Percentiles rank a stretch among this genome's conserved stretches.
Evolutionary conservation across 164 flowering plant genomes (phyloP).

Genomic region (Piper longum): DNA sequence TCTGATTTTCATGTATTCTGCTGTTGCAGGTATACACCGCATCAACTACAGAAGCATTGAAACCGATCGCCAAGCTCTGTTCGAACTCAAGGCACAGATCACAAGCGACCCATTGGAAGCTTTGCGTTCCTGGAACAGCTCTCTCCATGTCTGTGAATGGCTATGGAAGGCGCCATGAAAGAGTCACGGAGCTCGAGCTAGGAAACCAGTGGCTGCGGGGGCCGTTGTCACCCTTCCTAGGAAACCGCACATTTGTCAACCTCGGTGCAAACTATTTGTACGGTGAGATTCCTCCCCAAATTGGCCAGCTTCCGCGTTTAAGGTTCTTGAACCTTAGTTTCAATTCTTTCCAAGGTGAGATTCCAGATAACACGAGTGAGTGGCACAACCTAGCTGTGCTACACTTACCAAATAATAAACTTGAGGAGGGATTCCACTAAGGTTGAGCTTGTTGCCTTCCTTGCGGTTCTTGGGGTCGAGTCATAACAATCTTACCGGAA

Average conservation of each 20-base stretch:
- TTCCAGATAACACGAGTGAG: slow-evolving; percentile 18
- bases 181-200: slow-evolving; percentile 22
- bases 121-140: slow-evolving; percentile 11
- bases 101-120: slow-evolving; percentile 8
- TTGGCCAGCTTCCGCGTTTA: slow-evolving; percentile 21
- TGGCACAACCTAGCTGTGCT: slow-evolving; percentile 13
- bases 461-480: slow-evolving; percentile 15
- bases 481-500: slow-evolving; percentile 20
- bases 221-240: slow-evolving; percentile 24
- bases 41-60: background rate
- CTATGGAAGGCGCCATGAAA: slow-evolving; percentile 7
- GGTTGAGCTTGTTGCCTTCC: slow-evolving; percentile 14
- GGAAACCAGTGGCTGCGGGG: slow-evolving; percentile 8
- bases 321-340: slow-evolving; percentile 17
- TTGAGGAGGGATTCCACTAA: slow-evolving; percentile 25
- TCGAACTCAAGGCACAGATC: slow-evolving; percentile 8
- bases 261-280: slow-evolving; percentile 21
- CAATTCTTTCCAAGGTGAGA: slow-evolving; percentile 19
- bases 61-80: slow-evolving; percentile 11
- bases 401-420: slow-evolving; percentile 15
- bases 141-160: slow-evolving; percentile 8
- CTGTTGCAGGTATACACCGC: too few species aligned
- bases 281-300: slow-evolving; percentile 21
- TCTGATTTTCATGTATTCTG: too few species aligned
- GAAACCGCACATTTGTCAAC: slow-evolving; percentile 33